Base-by-base conservation (phyloP, 371 early-diverging fungal genomes). In the Basidiobolus meristosporus region DNA sequence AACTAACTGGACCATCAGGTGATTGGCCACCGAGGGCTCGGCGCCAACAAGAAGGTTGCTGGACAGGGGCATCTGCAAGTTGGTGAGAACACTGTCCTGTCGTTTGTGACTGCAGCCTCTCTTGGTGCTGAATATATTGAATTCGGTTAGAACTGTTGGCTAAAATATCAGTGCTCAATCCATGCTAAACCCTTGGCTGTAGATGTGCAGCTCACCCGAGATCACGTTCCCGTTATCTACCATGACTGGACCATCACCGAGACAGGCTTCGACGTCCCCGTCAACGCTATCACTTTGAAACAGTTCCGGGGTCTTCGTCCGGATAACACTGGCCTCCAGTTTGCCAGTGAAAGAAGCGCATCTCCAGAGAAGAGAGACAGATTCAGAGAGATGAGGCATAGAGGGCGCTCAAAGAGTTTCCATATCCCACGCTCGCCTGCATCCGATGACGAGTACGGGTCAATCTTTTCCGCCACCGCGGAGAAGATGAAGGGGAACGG, bases 191-290 rank as follows among this genome's bases (percentile, higher is more conserved):
- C 15, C 10, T 17, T 40, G 1, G 26, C 2, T 33, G 19, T 52
- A 77, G 88, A 97, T 58, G 91, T 93, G 15, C 98, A 98, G 62
- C 53, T 98, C 42, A 90, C 95, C 5, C 82, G 81, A 46, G 96
- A 98, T 51, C 45, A 64, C 37, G 75, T 78, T 0, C 90, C 91
- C 7, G 85, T 98, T 3, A 60, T 98, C 35, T 93, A 93, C 53
- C 98, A 98, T 48, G 93, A 98, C 60, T 91, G 82, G 77, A 74
- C 70, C 0, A 74, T 87, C 15, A 73, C 81, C 1, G 91, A 90
- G 51, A 80, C 81, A n/a, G 88, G 89, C 0, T 55, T 75, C 39
- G 80, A 77, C 43, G 66, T 83, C 20, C 82, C 88, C 0, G 57
- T 90, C 15, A 77, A 73, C 36, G 48, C 69, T 0, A 59, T 90